Evolutionary conservation across 768 basidiomycete species (phyloP).

Genomic region (Rhodosporidiobolus sp.): DNA sequence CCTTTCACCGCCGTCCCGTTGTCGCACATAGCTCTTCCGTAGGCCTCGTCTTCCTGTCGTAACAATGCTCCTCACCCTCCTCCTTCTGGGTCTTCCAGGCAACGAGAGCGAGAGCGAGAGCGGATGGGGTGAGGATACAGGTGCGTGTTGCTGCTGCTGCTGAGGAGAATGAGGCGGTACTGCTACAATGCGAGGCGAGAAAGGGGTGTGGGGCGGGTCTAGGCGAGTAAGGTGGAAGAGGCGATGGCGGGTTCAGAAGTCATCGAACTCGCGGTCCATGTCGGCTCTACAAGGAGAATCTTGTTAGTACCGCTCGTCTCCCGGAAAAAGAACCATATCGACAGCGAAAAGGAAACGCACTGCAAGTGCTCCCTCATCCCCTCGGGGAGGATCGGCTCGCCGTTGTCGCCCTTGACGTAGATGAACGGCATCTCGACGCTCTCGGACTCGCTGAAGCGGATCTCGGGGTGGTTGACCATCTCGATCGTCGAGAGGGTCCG

Average conservation of each 20-base stretch:
- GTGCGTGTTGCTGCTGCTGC: too few relatives aligned
- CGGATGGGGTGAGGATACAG: too few relatives aligned
- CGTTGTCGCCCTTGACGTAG: slow-evolving; percentile 58
- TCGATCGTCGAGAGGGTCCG: slow-evolving; percentile 57
- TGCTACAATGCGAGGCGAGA: too few relatives aligned
- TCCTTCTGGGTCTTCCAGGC: too few relatives aligned
- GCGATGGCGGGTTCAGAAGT: slow-evolving; percentile 1
- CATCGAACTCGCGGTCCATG: slow-evolving; percentile 35
- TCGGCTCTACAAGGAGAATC: slow-evolving; percentile 4
- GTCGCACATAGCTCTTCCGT: too few relatives aligned
- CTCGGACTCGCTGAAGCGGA: slow-evolving; percentile 78
- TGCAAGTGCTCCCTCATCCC: slow-evolving; percentile 85
- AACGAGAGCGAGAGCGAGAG: too few relatives aligned
- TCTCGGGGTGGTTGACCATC: slow-evolving; percentile 79
- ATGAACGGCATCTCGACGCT: slow-evolving; percentile 98
- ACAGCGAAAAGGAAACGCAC: slow-evolving; percentile 13
- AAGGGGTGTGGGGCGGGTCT: not conserved
- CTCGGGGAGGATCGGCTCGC: slow-evolving; percentile 72
- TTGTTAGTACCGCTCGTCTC: not conserved
- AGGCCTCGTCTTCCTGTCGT: too few relatives aligned
- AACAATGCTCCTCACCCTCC: too few relatives aligned
- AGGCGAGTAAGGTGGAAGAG: not conserved
- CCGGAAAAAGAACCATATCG: too few relatives aligned
- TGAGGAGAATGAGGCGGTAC: too few relatives aligned
- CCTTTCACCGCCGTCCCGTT: too few relatives aligned